A percentile compares a stretch with the other conserved stretches of the same genome.
phyloP scores from a whole-genome alignment of 148 eudicot genomes.

The Talinum fruticosum region DNA sequence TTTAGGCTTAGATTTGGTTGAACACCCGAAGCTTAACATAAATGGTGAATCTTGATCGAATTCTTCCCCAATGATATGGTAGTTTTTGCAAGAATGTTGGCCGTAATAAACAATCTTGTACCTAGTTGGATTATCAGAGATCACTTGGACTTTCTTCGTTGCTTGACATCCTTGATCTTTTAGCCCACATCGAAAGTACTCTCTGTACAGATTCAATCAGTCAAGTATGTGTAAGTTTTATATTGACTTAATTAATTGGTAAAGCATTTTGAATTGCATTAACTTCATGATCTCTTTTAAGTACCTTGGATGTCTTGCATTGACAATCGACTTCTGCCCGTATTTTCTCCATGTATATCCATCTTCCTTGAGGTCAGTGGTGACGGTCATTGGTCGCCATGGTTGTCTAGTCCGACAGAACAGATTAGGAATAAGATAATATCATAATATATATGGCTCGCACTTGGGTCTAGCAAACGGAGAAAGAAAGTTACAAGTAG shows the following conservation, averaged over 20 bases:
- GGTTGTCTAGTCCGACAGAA: not conserved
- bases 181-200: not conserved
- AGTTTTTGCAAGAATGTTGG: not conserved
- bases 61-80: not conserved
- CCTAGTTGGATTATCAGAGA: not conserved
- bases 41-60: not conserved
- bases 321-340: not conserved
- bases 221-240: no score
- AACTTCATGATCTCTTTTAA: no score
- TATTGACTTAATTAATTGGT: no score
- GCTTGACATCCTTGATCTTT: conserved; percentile 20
- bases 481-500: no score
- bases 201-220: not conserved
- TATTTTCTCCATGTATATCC: not conserved
- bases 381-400: not conserved
- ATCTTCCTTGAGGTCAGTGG: not conserved
- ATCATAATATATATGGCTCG: no score
- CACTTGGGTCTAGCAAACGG: no score
- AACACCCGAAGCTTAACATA: not conserved
- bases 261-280: not conserved
- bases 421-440: not conserved
- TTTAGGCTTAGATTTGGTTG: not conserved
- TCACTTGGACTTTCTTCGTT: conserved; percentile 17
- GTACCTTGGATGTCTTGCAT: not conserved
- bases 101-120: conserved; percentile 15